Evolutionary conservation across 176 grass and related monocot species (phyloP).

Genomic region (Oryza meridionalis): DNA sequence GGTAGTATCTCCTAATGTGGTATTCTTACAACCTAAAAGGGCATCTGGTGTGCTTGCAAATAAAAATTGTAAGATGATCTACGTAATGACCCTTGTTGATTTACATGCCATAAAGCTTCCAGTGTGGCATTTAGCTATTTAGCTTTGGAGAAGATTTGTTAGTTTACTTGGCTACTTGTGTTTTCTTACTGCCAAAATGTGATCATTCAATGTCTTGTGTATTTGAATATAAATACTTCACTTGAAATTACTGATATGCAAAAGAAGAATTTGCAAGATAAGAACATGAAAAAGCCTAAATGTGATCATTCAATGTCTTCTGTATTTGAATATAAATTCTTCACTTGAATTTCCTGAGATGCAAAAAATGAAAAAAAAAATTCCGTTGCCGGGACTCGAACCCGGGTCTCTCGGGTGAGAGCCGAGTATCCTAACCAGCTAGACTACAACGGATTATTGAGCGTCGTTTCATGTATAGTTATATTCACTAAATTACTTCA

Average conservation of each 20-base stretch:
- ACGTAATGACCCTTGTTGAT: background rate
- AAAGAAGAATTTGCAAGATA: background rate
- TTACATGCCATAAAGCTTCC: background rate
- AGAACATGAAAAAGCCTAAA: background rate
- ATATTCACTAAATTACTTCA: too few species aligned
- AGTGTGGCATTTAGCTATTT: background rate
- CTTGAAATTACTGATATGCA: background rate
- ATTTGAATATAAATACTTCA: background rate
- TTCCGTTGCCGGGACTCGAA: conserved; percentile 83
- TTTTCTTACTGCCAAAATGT: background rate
- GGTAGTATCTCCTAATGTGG: background rate
- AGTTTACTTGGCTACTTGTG: background rate
- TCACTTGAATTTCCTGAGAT: background rate
- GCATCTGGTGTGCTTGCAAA: background rate
- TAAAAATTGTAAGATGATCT: background rate
- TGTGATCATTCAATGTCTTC: background rate
- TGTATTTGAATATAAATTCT: background rate
- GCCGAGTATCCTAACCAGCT: conserved; percentile 96
- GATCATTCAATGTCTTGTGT: background rate
- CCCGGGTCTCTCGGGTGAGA: conserved; percentile 87
- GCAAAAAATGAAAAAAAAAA: background rate
- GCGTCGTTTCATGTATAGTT: too few species aligned
- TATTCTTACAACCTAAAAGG: background rate
- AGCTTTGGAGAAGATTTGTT: background rate
- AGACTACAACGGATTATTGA: conserved; percentile 66